Evolutionary conservation across 805 yeast species (phyloP).

Genomic region (Hanseniaspora jakobsenii): DNA sequence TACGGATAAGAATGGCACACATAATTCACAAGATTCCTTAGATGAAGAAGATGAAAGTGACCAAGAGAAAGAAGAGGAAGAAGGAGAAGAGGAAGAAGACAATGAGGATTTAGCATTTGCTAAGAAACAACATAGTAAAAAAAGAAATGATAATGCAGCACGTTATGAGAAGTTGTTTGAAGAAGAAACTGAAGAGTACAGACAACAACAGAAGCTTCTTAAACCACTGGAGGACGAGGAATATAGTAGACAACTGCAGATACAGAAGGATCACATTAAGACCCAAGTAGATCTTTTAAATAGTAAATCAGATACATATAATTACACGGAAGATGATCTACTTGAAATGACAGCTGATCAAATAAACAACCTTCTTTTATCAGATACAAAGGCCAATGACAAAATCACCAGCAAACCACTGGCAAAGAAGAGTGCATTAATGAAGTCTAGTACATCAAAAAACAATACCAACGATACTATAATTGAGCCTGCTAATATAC

Average conservation of each 20-base stretch:
- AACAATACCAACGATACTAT: too few relatives aligned
- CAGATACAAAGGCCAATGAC: not conserved
- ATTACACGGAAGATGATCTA: not conserved
- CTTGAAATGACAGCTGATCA: conserved; percentile 9
- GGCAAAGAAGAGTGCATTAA: too few relatives aligned
- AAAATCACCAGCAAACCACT: not conserved
- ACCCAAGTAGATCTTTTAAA: not conserved
- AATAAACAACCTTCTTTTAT: not conserved
- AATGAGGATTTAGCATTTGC: too few relatives aligned
- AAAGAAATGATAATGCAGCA: conserved; percentile 1
- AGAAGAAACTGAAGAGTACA: conserved; percentile 15
- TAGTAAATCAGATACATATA: not conserved
- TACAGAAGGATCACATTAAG: conserved; percentile 8
- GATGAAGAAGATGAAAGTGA: not conserved
- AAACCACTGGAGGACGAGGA: conserved; percentile 1
- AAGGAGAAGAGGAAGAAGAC: not conserved
- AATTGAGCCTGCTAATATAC: too few relatives aligned
- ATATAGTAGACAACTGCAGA: not conserved
- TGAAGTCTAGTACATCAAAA: too few relatives aligned
- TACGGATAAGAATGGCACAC: too few relatives aligned
- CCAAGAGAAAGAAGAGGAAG: not conserved
- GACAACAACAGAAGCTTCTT: conserved; percentile 6
- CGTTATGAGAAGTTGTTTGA: conserved; percentile 11
- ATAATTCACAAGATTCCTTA: too few relatives aligned
- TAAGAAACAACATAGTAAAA: too few relatives aligned